These are phyloP conservation scores for Pseudoperonospora humuli DNA, from an alignment of 352 stramenopile species.

Conservation along the genomic window DNA sequence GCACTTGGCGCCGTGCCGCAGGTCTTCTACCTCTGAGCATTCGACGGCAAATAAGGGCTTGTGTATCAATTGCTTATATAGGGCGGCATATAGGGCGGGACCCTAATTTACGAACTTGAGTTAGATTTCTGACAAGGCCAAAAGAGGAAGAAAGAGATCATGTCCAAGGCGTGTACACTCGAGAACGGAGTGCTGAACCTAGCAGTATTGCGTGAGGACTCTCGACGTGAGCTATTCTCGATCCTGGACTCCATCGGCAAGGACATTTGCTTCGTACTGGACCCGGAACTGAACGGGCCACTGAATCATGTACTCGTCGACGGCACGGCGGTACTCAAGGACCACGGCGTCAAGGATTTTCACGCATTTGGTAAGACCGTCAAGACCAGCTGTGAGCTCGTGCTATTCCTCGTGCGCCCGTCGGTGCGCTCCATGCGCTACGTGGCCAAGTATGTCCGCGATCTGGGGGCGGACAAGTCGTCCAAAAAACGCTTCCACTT, in stretches of 20 bases:
- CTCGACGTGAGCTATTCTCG: conserved; percentile 72
- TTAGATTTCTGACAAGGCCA: not conserved
- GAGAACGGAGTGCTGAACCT: conserved; percentile 84
- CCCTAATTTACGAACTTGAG: not conserved
- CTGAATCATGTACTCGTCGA: conserved; percentile 85
- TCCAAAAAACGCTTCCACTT: conserved; percentile 80
- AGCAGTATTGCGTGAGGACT: conserved; percentile 78
- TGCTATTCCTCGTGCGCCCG: conserved; percentile 86
- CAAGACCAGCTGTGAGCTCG: conserved; percentile 78
- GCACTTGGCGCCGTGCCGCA: not conserved
- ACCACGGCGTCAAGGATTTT: conserved; percentile 82
- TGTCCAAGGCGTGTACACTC: conserved; percentile 76
- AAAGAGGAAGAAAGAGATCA: conserved; percentile 12
- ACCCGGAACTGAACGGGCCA: conserved; percentile 71
- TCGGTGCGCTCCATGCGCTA: conserved; percentile 68
- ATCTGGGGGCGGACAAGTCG: conserved; percentile 34
- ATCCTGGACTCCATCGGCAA: conserved; percentile 82
- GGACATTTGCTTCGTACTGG: conserved; percentile 84
- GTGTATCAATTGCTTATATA: not conserved
- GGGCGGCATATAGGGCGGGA: not conserved
- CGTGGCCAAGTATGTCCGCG: conserved; percentile 71
- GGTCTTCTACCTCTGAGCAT: not conserved
- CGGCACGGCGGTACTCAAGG: conserved; percentile 75
- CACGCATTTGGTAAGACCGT: conserved; percentile 72
- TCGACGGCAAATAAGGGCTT: too few relatives aligned